Base-by-base conservation (phyloP, 305 asterid genomes). In the Fraxinus sp. region DNA sequence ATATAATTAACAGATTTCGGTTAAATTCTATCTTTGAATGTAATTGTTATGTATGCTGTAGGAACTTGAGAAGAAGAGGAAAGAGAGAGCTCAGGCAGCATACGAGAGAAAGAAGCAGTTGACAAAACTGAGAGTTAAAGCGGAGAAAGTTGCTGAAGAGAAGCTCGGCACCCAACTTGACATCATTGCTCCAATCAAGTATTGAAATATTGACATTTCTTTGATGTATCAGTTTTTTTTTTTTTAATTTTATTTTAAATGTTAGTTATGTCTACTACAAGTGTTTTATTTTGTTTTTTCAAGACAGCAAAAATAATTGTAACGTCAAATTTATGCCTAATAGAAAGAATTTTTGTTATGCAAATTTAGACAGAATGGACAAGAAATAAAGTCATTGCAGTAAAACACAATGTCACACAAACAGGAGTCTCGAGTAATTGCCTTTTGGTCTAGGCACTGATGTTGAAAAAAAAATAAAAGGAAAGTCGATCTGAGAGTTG, bases 41-140 rank as follows among this genome's bases (percentile, higher is more conserved):
- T 28, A 13, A 68, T 26, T 68, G 22, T 74, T 57, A 35, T 11
- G n/a, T 20, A 28, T 33, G 46, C 36, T n/a, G 2, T 55, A 89
- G 92, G 90, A 86, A 55, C 90, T 89, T 8, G 92, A 89, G 88
- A 80, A 86, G 79, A 89, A 88, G 89, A 87, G 92, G 59, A 89
- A 88, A 80, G 90, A 89, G 82, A 86, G 90, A 77, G 86, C 92
- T 55, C 92, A 89, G 77, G 88, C 80, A 14, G 79, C 88, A 7
- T 89, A 89, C 20, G 91, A 89, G 89, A 88, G 90, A 82, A 89
- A 83, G 90, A 89, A 89, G 86, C 92, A 87, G 81, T 79, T 89
- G 66, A 81, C 86, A 5, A 88, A 86, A 35, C 86, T 87, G 64
- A 85, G 91, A 82, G 77, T 83, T 13, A 87, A 85, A 82, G 92